Evolutionary conservation across 148 eudicot genomes (phyloP).

Genomic region (Diospyros kaki): DNA sequence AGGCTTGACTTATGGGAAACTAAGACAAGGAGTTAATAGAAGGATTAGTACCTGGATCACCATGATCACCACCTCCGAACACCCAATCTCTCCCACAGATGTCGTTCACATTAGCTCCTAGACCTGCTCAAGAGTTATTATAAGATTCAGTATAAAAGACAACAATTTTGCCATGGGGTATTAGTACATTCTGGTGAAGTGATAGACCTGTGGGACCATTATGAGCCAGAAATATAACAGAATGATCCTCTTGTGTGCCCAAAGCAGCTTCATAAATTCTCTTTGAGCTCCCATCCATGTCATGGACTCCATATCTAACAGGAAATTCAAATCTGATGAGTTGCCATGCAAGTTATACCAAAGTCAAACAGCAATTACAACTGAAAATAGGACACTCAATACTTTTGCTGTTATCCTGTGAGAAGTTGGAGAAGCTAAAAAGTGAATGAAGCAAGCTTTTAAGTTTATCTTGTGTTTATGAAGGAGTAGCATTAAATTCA

Average conservation of each 20-base stretch:
- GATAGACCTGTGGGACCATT: conserved; percentile 86
- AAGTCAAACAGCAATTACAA: background rate
- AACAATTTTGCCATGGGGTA: background rate
- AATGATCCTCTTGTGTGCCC: conserved; percentile 56
- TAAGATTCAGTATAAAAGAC: background rate
- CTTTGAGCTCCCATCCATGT: conserved; percentile 74
- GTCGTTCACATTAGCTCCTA: conserved; percentile 74
- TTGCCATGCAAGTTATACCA: background rate
- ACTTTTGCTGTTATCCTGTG: background rate
- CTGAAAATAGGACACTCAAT: background rate
- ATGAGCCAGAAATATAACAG: conserved; percentile 72
- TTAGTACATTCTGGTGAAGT: conserved; percentile 1
- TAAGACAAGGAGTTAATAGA: background rate
- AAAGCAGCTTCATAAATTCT: conserved; percentile 57
- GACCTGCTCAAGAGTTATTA: conserved; percentile 39
- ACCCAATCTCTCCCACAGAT: conserved; percentile 92
- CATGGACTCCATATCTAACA: conserved; percentile 62
- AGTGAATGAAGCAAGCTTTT: background rate
- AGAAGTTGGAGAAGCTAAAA: background rate
- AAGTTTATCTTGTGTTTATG: background rate
- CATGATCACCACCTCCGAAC: conserved; percentile 74
- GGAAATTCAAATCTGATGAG: conserved; percentile 8
- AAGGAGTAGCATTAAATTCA: background rate
- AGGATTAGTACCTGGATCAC: conserved; percentile 72
- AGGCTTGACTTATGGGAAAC: conserved; percentile 1